These are phyloP conservation scores for Microcera coccophila DNA, from an alignment of 2,329 filamentous ascomycete genomes.

Conservation along the genomic window DNA sequence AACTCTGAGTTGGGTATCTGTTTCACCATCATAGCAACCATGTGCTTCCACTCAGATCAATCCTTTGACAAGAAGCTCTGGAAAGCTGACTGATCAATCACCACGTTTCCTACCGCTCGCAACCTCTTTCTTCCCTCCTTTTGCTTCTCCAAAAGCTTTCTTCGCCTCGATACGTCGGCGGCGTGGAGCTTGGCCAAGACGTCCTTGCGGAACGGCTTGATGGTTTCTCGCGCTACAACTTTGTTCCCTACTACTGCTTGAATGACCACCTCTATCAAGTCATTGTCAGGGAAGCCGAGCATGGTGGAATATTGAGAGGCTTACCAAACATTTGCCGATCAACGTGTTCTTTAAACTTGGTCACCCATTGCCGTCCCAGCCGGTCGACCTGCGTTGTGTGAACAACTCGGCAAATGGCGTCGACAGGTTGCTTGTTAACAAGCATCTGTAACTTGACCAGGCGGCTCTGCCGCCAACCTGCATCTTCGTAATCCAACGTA, in stretches of 20 bases:
- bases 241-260: conserved; percentile 81
- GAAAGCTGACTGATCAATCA: conserved; percentile 95
- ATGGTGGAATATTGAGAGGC: conserved; percentile 9
- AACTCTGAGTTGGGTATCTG: conserved; percentile 10
- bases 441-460: conserved; percentile 88
- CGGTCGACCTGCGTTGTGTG: conserved; percentile 77
- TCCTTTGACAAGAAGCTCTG: conserved; percentile 87
- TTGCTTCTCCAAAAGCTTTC: conserved; percentile 91
- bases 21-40: background rate
- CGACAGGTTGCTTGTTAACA: conserved; percentile 89
- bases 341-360: conserved; percentile 95
- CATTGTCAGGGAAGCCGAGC: conserved; percentile 9
- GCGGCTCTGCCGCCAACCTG: conserved; percentile 74
- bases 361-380: conserved; percentile 82
- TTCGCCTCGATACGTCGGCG: conserved; percentile 74
- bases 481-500: conserved; percentile 93
- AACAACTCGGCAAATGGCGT: conserved; percentile 88
- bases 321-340: conserved; percentile 84
- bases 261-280: conserved; percentile 72
- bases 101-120: conserved; percentile 78
- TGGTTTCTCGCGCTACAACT: conserved; percentile 85
- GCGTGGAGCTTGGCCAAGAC: conserved; percentile 91
- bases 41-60: background rate
- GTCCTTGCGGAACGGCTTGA: conserved; percentile 96
- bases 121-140: conserved; percentile 92